A percentile compares a stretch with the other conserved stretches of the same genome.
Evolutionary conservation across 352 stramenopile species (phyloP).

Genomic region (Phytophthora gonapodyides): DNA sequence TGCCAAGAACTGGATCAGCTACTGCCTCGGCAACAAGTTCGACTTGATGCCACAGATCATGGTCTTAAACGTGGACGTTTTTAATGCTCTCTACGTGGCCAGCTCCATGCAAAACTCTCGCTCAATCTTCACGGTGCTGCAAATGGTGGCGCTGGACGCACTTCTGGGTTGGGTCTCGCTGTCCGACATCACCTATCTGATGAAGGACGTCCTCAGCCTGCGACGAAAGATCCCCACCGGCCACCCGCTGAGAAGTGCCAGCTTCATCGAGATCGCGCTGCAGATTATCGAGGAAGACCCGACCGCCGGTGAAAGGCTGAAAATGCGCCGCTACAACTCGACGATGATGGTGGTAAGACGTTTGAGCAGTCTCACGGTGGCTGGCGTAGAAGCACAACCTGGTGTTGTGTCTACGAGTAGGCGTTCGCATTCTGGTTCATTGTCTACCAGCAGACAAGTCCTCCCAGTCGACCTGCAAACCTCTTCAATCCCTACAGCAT

Average conservation of each 20-base stretch:
- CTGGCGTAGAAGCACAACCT: not conserved
- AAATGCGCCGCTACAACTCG: constrained; percentile 8
- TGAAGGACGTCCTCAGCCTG: constrained; percentile 4
- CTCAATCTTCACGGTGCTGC: constrained; percentile 23
- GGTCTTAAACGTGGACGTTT: constrained; percentile 56
- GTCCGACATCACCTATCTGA: constrained; percentile 17
- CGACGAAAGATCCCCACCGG: constrained; percentile 8
- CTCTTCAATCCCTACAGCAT: not conserved
- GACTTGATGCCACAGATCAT: constrained; percentile 44
- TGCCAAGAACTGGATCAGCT: constrained; percentile 45
- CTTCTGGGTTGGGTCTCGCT: constrained; percentile 34
- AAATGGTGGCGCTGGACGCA: constrained; percentile 39
- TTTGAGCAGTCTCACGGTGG: not conserved
- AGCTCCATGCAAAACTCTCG: constrained; percentile 45
- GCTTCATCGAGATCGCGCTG: constrained; percentile 21
- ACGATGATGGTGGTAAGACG: not conserved
- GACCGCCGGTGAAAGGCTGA: not conserved
- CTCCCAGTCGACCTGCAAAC: constrained; percentile 4
- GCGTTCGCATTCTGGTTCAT: not conserved
- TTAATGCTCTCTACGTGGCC: constrained; percentile 47
- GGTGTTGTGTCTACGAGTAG: too few species aligned
- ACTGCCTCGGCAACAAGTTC: constrained; percentile 16
- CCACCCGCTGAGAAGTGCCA: constrained; percentile 2
- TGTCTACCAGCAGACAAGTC: constrained; percentile 10
- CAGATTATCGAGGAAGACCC: constrained; percentile 11